phyloP scores from a whole-genome alignment of 202 grass and related monocot genomes.

The Panicum hallii region DNA sequence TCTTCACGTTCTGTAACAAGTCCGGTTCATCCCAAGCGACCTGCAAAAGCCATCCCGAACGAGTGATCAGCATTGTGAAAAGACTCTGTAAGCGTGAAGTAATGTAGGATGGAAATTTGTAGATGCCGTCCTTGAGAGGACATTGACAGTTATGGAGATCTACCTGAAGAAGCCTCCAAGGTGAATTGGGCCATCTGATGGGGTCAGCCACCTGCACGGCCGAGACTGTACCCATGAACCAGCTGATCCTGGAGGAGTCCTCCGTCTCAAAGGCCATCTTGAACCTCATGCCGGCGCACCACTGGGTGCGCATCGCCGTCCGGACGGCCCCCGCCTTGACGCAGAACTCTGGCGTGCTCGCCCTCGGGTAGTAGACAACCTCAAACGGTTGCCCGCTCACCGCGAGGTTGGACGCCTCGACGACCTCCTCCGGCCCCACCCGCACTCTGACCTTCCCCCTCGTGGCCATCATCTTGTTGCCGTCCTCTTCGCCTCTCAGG shows the following conservation, averaged over 20 bases:
- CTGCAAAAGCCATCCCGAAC: slow-evolving; percentile 49
- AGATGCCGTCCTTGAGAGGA: slow-evolving; percentile 33
- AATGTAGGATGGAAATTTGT: slow-evolving; percentile 1
- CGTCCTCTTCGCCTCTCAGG: slow-evolving; percentile 66
- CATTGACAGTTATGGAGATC: slow-evolving; percentile 15
- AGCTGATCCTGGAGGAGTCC: slow-evolving; percentile 99
- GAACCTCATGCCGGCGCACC: slow-evolving; percentile 93
- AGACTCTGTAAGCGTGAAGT: slow-evolving; percentile 11
- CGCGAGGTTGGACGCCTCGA: slow-evolving; percentile 76
- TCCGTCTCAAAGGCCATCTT: slow-evolving; percentile 99
- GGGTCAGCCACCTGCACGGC: slow-evolving; percentile 85
- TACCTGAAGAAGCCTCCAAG: slow-evolving; percentile 99
- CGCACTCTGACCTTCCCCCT: slow-evolving; percentile 43
- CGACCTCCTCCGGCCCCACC: slow-evolving; percentile 76
- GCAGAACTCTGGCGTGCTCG: slow-evolving; percentile 93
- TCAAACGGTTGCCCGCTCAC: slow-evolving; percentile 74
- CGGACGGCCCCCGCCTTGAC: slow-evolving; percentile 72
- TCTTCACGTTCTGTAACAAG: slow-evolving; percentile 90
- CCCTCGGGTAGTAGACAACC: slow-evolving; percentile 90
- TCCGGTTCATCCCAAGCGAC: slow-evolving; percentile 97
- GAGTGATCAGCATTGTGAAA: slow-evolving; percentile 22
- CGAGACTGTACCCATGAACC: slow-evolving; percentile 97
- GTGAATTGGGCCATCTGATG: slow-evolving; percentile 87
- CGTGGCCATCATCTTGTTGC: slow-evolving; percentile 42
- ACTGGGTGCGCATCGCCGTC: slow-evolving; percentile 77